phyloP scores from a whole-genome alignment of 768 basidiomycete genomes.

The Trametes coccinea region DNA sequence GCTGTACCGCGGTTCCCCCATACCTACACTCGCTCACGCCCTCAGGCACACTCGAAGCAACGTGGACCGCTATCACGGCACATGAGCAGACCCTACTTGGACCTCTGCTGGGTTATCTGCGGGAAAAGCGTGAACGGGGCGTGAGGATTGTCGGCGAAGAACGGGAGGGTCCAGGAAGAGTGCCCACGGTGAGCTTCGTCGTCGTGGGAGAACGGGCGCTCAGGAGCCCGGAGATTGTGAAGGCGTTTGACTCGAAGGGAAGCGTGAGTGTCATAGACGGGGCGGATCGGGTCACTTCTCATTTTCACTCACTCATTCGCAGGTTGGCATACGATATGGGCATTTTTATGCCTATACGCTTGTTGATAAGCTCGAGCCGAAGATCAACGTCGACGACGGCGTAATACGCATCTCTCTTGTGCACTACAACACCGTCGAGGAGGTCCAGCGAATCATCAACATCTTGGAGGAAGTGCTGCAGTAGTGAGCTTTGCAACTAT shows the following conservation, averaged over 20 bases:
- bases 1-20: slow-evolving; percentile 54
- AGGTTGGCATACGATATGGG: slow-evolving; percentile 80
- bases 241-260: slow-evolving; percentile 61
- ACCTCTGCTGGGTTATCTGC: slow-evolving; percentile 56
- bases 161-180: slow-evolving; percentile 41
- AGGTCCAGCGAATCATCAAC: slow-evolving; percentile 60
- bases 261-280: slow-evolving; percentile 51
- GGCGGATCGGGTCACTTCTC: too few species aligned
- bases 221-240: slow-evolving; percentile 64
- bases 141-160: slow-evolving; percentile 70
- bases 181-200: slow-evolving; percentile 73
- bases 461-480: slow-evolving; percentile 55
- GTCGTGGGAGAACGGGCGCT: slow-evolving; percentile 58
- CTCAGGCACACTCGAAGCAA: slow-evolving; percentile 40
- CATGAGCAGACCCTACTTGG: slow-evolving; percentile 63
- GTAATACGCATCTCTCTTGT: slow-evolving; percentile 76
- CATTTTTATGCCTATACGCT: slow-evolving; percentile 78
- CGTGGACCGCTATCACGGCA: slow-evolving; percentile 56
- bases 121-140: slow-evolving; percentile 52
- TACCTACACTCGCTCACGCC: slow-evolving; percentile 66
- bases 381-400: slow-evolving; percentile 60
- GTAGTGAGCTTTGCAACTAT: too few species aligned
- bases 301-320: background rate
- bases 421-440: slow-evolving; percentile 77
- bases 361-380: slow-evolving; percentile 52